A percentile compares a stretch with the other conserved stretches of the same genome.
Conservation (phyloP, 1,284 basidiomycete genomes). For the Papiliotrema fonsecae region DNA sequence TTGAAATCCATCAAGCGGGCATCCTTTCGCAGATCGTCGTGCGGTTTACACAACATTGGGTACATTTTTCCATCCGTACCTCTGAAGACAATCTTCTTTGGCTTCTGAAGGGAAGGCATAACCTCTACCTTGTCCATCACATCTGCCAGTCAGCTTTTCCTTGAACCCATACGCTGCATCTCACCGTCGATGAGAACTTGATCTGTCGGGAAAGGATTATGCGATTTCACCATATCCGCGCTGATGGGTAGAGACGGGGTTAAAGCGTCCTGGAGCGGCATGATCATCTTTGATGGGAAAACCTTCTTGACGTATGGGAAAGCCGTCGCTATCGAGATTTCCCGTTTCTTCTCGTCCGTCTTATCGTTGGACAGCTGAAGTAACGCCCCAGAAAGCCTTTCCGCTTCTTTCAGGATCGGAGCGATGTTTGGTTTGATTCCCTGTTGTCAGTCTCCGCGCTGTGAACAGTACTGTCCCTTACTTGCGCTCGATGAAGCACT, state of each 20-base stretch:
- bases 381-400: constrained; percentile 27
- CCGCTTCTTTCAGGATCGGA: constrained; percentile 32
- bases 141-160: constrained; percentile 48
- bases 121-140: constrained; percentile 87
- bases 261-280: constrained; percentile 90
- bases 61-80: constrained; percentile 81
- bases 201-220: constrained; percentile 76
- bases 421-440: background rate
- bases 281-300: constrained; percentile 65
- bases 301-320: constrained; percentile 61
- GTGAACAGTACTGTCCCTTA: too few species aligned
- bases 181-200: constrained; percentile 73
- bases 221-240: constrained; percentile 57
- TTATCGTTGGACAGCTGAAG: constrained; percentile 40
- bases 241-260: constrained; percentile 79
- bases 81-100: constrained; percentile 81
- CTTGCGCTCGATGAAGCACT: constrained; percentile 37
- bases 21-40: constrained; percentile 96
- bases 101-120: constrained; percentile 89
- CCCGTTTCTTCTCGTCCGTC: constrained; percentile 34
- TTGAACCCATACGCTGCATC: constrained; percentile 15
- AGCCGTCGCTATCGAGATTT: constrained; percentile 41
- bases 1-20: constrained; percentile 98
- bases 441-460: background rate
- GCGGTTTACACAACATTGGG: constrained; percentile 94